Evolutionary conservation across 257 asterid genomes (phyloP), one percentile per base, ranked within the genome.

Genomic region (Fraxinus americana): DNA sequence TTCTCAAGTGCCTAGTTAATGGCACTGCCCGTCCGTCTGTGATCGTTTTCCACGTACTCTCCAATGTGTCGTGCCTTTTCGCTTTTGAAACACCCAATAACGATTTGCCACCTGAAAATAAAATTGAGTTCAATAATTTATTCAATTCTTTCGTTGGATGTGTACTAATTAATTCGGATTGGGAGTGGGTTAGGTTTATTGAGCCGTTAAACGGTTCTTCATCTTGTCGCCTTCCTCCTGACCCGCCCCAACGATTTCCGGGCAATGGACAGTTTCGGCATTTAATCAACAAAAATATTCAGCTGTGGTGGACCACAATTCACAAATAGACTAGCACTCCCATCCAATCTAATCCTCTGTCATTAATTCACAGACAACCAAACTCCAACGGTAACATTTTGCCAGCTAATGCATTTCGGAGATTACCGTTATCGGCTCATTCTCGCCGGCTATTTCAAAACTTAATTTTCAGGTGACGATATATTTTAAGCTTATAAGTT

Each of bases 1-100:
- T 94, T 13, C 77, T 89, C 75, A 94, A 71, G 88, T 94, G 96
- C 75, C 97, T 79, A 57, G 91, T 85, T 21, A 92, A 79, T 4
- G 98, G 98, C 75, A 94, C 82, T 21, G 93, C 79, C 0, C 96
- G 96, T 0, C 98, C 98, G 70, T 94, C 97, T 1, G 97, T 92
- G 71, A 94, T 94, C 0, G 96, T 87, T 74, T 88, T 92, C 98
- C 98, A 94, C 74, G 97, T 91, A 80, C 80, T 89, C 84, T 92
- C 97, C 79, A 92, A 70, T 35, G 98, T 94, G 83, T 91, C 97
- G 9, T 90, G 96, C 77, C 67, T 86, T 90, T 73, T 92, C 0
- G 85, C 81, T 52, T 83, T 92, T 7, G 94, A 83, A 21, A 94
- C 97, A 32, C 94, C 90, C 76, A 92, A 17, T 73, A 84, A 90